A percentile compares a stretch with the other conserved stretches of the same genome.
phyloP scores from a whole-genome alignment of 2,329 filamentous ascomycete genomes.

The Trichoderma polysporum region DNA sequence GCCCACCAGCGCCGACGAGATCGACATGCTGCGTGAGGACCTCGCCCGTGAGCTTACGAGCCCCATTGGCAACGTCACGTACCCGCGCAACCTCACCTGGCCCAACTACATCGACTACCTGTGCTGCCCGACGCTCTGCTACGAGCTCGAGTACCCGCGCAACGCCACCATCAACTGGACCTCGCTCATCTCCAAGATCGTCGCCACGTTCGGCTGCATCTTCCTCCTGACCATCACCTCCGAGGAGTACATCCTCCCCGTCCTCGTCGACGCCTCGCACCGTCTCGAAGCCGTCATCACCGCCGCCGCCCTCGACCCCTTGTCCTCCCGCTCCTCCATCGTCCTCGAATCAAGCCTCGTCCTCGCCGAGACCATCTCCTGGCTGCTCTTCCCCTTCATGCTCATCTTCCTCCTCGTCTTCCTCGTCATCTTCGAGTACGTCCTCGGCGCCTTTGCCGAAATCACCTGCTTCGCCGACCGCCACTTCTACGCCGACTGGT shows the following conservation, averaged over 20 bases:
- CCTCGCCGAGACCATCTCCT: slow-evolving; percentile 83
- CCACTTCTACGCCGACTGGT: slow-evolving; percentile 83
- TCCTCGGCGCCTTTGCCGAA: slow-evolving; percentile 91
- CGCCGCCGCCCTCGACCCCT: slow-evolving; percentile 52
- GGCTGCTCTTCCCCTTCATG: slow-evolving; percentile 96
- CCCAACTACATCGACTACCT: slow-evolving; percentile 83
- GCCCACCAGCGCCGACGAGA: slow-evolving; percentile 42
- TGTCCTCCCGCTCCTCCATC: slow-evolving; percentile 35
- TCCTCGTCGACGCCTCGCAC: slow-evolving; percentile 68
- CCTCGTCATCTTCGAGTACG: slow-evolving; percentile 96
- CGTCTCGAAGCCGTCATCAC: slow-evolving; percentile 47
- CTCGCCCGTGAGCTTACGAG: slow-evolving; percentile 89
- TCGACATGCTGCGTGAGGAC: slow-evolving; percentile 75
- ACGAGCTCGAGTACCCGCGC: slow-evolving; percentile 94
- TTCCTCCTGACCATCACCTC: slow-evolving; percentile 88
- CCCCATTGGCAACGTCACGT: slow-evolving; percentile 84
- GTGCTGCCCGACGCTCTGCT: slow-evolving; percentile 92
- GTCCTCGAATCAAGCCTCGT: slow-evolving; percentile 71
- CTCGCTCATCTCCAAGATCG: slow-evolving; percentile 77
- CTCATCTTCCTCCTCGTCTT: slow-evolving; percentile 93
- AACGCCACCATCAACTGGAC: slow-evolving; percentile 72
- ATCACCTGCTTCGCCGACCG: slow-evolving; percentile 91
- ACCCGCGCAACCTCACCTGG: slow-evolving; percentile 82
- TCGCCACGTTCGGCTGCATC: slow-evolving; percentile 93
- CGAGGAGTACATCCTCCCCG: slow-evolving; percentile 93